Evolutionary conservation across 202 grass and related monocot genomes (phyloP), one percentile per base, ranked within the genome.

Genomic region (Cymbopogon flexuosus): DNA sequence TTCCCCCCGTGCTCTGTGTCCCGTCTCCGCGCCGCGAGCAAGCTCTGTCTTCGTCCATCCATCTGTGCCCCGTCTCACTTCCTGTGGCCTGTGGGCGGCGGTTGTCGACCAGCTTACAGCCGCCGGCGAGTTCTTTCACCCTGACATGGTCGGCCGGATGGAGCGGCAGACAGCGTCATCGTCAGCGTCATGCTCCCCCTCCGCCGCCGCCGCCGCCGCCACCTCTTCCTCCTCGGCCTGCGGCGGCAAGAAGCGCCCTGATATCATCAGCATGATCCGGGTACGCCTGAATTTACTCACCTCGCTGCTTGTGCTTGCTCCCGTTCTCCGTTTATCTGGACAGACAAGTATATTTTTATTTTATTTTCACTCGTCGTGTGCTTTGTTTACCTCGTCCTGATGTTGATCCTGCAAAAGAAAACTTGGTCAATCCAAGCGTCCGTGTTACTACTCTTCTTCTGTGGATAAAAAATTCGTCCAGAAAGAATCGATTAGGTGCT

Each of bases 241-340:
- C 83, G 81, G 68, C 47, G 81, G 62, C 34, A 91, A 72, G 85
- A 85, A 71, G 79, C 90, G 87, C 19, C 70, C 93, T 5, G 90
- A 96, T 36, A 75, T 96, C 80, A 74, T 96, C 33, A 91, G 85
- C 82, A 88, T 99, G 62, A 83, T 99, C 83, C 90, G 92, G 96
- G 96, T 99, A 88, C 51, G 30, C 37, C 39, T 76, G 30, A 59
- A 68, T 40, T 19, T 3, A 49, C 72, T 62, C 0, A 57, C 18
- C 52, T 21, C 0, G 51, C 51, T 54, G 37, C 6, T 9, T 27
- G 27, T 27, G 27, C 27, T 27, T 27, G 27, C 27, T 19, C 52
- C 27, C 18, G 14, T 29, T 70, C 36, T 33, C 58, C 4, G 24
- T 35, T 42, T 23, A 14, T 10, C 9, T 3, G 52, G 8, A 40